Evolutionary conservation across 2,329 filamentous ascomycete genomes (phyloP), one percentile per base, ranked within the genome.

Genomic region (Penicillium sp.): DNA sequence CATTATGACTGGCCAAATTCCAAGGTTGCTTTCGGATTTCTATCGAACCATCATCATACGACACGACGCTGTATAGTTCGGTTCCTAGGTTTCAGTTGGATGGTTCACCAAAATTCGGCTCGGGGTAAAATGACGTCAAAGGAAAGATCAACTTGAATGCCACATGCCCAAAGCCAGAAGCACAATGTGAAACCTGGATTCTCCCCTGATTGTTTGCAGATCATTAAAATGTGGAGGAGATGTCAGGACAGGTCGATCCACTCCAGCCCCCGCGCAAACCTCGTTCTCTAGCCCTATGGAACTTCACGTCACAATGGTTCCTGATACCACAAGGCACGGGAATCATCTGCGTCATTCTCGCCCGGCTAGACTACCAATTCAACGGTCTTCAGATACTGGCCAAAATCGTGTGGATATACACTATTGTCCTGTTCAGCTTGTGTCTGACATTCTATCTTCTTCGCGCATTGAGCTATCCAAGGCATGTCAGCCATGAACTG

Each of bases 351-450:
- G 61, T 76, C 8, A 64, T 76, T 45, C 67, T 78, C 1, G 67
- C 73, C 55, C 69, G 72, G 46, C 62, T 77, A 1, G 65, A 73
- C 57, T 79, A 79, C 57, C 76, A 77, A 59, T 80, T 79, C 61
- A 54, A 58, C 1, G 76, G 73, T 4, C 64, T 78, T 3, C 55
- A 58, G 16, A 70, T 69, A 23, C 67, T 79, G 37, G 69, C 74
- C 16, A 68, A 71, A 42, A 69, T 78, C 37, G 65, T 77, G 27
- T 79, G 75, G 73, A 67, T 75, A 21, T 70, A 75, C 48, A 73
- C 70, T 5, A 73, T 78, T 7, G 64, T 67, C 1, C 60, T 76
- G 1, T 68, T 77, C 1, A 47, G 66, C 2, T 13, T 70, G 3
- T 64, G 67, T 35, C 57, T 75, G 4, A 31, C 60, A 33, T 23